These are phyloP conservation scores for Hygrophorus pudorinus DNA, from an alignment of 768 basidiomycete species.

Conservation along the genomic window DNA sequence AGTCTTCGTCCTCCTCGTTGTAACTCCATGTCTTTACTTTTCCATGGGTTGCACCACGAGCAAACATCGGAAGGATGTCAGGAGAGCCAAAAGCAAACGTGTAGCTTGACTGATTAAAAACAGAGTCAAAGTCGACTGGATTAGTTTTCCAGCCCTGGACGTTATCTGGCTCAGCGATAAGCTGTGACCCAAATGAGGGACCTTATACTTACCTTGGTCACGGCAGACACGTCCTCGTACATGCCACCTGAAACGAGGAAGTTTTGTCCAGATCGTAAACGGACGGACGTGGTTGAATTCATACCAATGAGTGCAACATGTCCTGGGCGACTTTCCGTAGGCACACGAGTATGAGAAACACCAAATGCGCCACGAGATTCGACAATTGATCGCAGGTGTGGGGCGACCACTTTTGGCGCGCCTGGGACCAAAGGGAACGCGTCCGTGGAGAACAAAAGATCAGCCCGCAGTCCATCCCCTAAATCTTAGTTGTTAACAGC, in stretches of 20 bases:
- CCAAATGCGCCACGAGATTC: slow-evolving; percentile 69
- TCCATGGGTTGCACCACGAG: slow-evolving; percentile 57
- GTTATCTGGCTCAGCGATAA: slow-evolving; percentile 7
- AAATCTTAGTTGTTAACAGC: slow-evolving; percentile 2
- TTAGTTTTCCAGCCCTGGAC: slow-evolving; percentile 78
- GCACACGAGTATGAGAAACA: slow-evolving; percentile 77
- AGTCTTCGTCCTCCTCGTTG: slow-evolving; percentile 71
- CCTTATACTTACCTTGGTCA: slow-evolving; percentile 60
- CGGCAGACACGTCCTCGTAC: slow-evolving; percentile 87
- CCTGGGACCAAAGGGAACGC: slow-evolving; percentile 43
- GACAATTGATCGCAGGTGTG: slow-evolving; percentile 59
- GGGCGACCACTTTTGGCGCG: slow-evolving; percentile 56
- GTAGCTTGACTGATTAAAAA: slow-evolving; percentile 71
- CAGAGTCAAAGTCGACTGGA: slow-evolving; percentile 82
- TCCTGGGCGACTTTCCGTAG: slow-evolving; percentile 81
- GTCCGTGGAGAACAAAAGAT: slow-evolving; percentile 60
- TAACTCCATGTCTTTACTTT: slow-evolving; percentile 73
- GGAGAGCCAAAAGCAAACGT: slow-evolving; percentile 84
- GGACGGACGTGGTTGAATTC: slow-evolving; percentile 4
- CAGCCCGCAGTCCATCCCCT: slow-evolving; percentile 83
- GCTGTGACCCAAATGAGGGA: not conserved
- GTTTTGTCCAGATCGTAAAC: not conserved
- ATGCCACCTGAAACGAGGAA: slow-evolving; percentile 46
- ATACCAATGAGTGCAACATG: slow-evolving; percentile 82
- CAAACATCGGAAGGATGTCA: slow-evolving; percentile 84